phyloP scores from a whole-genome alignment of 768 basidiomycete genomes.

The Amylocystis lapponica region DNA sequence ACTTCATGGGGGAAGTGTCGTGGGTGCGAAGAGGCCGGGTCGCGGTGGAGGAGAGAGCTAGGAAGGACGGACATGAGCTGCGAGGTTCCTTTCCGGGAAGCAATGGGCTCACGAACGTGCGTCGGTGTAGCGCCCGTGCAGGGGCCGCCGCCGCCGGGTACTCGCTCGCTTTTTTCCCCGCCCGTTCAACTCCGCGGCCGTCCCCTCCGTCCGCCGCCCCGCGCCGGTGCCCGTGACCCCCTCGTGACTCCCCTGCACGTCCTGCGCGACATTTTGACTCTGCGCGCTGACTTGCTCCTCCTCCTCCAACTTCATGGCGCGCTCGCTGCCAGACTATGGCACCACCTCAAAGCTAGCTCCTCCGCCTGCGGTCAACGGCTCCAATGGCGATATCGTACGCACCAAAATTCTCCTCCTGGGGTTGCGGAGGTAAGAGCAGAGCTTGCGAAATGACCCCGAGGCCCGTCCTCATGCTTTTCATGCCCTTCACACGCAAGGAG shows the following conservation, averaged over 20 bases:
- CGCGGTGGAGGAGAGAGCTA: background rate
- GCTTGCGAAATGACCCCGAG: too few species aligned
- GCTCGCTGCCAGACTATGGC: background rate
- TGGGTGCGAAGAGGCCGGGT: background rate
- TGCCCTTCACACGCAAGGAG: constrained; percentile 42
- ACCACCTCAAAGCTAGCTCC: background rate
- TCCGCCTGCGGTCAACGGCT: background rate
- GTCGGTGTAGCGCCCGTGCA: constrained; percentile 1
- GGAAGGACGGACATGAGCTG: background rate
- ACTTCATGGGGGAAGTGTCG: constrained; percentile 56
- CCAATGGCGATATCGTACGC: constrained; percentile 24
- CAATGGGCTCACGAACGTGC: constrained; percentile 7
- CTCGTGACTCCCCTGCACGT: too few species aligned
- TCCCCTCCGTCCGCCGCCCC: background rate
- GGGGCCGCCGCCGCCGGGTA: background rate
- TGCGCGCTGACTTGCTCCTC: too few species aligned
- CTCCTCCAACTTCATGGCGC: too few species aligned
- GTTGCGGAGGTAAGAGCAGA: constrained; percentile 60
- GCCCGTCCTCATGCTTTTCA: background rate
- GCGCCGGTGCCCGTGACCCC: background rate
- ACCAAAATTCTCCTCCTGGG: constrained; percentile 73
- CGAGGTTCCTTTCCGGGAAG: background rate
- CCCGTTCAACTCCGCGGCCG: background rate
- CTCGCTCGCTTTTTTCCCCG: background rate
- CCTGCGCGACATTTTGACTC: too few species aligned